Percentiles rank a stretch among this genome's conserved stretches.
Evolutionary conservation across 2,329 filamentous ascomycete species (phyloP).

Genomic region (Cordyceps tenuipes): DNA sequence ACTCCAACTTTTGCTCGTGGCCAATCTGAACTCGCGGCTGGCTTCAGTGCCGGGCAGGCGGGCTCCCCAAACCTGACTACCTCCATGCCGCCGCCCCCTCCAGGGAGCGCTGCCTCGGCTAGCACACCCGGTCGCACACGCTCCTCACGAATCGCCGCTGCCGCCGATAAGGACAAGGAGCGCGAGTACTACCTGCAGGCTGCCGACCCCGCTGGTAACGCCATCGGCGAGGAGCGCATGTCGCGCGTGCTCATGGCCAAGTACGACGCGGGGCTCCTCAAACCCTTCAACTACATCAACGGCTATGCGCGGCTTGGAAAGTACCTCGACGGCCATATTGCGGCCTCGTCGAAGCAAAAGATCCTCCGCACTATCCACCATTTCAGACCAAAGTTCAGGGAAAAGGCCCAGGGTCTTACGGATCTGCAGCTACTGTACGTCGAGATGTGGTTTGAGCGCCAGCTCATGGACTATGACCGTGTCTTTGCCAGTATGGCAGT

Average conservation of each 20-base stretch:
- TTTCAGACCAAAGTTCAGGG: constrained; percentile 90
- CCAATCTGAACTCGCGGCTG: constrained; percentile 24
- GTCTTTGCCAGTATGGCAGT: constrained; percentile 99
- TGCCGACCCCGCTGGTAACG: constrained; percentile 79
- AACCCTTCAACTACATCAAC: constrained; percentile 97
- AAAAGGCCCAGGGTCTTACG: constrained; percentile 84
- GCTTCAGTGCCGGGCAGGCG: not conserved
- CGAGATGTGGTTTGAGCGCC: constrained; percentile 98
- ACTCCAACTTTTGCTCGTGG: not conserved
- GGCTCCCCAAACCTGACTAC: constrained; percentile 14
- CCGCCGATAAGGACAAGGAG: constrained; percentile 64
- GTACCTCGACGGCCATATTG: constrained; percentile 87
- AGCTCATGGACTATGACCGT: constrained; percentile 94
- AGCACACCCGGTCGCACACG: constrained; percentile 44
- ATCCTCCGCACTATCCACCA: constrained; percentile 86
- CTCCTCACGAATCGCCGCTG: constrained; percentile 51
- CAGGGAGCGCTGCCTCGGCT: constrained; percentile 11
- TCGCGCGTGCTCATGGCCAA: constrained; percentile 89
- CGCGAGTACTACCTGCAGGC: constrained; percentile 96
- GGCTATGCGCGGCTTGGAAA: constrained; percentile 83
- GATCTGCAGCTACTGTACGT: constrained; percentile 92
- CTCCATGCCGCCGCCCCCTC: constrained; percentile 41
- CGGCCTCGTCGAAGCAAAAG: constrained; percentile 74
- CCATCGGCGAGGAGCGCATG: constrained; percentile 89
- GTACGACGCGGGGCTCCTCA: constrained; percentile 87